These are phyloP conservation scores for Plasmodium gaboni DNA, from an alignment of 169 alveolate genomes.

Conservation along the genomic window DNA sequence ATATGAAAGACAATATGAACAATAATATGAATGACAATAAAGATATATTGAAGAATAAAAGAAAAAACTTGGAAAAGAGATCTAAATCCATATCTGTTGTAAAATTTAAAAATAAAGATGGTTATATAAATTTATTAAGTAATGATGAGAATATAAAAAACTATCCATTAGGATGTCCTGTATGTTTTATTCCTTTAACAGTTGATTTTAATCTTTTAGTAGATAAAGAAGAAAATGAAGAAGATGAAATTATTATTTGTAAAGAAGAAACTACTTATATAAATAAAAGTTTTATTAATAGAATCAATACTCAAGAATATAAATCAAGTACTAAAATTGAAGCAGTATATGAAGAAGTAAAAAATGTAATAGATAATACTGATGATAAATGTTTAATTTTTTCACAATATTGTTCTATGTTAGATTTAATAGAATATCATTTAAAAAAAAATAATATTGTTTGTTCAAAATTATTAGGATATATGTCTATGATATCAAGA, in stretches of 20 bases:
- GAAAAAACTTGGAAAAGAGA: slow-evolving; percentile 42
- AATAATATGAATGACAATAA: neutral
- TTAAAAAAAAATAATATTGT: slow-evolving; percentile 85
- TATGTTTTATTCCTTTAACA: slow-evolving; percentile 87
- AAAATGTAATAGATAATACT: slow-evolving; percentile 74
- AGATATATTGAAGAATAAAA: slow-evolving; percentile 34
- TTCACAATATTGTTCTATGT: slow-evolving; percentile 91
- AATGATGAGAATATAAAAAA: slow-evolving; percentile 41
- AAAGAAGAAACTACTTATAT: slow-evolving; percentile 60
- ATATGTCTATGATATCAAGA: slow-evolving; percentile 86
- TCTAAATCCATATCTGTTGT: slow-evolving; percentile 77
- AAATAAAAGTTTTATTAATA: slow-evolving; percentile 82
- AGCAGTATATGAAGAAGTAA: slow-evolving; percentile 86
- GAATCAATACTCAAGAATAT: slow-evolving; percentile 84
- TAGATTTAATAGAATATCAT: slow-evolving; percentile 89
- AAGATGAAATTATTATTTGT: slow-evolving; percentile 41
- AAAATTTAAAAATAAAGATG: slow-evolving; percentile 49
- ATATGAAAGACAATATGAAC: neutral
- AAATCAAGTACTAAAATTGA: slow-evolving; percentile 87
- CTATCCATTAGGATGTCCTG: slow-evolving; percentile 86
- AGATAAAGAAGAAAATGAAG: slow-evolving; percentile 29
- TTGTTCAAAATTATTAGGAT: slow-evolving; percentile 88
- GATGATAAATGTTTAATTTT: slow-evolving; percentile 89
- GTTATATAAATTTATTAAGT: slow-evolving; percentile 28
- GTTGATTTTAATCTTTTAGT: slow-evolving; percentile 66